These are phyloP conservation scores for Magnusiomyces tetraspermus DNA, from an alignment of 1,139 yeast species.

Conservation along the genomic window DNA sequence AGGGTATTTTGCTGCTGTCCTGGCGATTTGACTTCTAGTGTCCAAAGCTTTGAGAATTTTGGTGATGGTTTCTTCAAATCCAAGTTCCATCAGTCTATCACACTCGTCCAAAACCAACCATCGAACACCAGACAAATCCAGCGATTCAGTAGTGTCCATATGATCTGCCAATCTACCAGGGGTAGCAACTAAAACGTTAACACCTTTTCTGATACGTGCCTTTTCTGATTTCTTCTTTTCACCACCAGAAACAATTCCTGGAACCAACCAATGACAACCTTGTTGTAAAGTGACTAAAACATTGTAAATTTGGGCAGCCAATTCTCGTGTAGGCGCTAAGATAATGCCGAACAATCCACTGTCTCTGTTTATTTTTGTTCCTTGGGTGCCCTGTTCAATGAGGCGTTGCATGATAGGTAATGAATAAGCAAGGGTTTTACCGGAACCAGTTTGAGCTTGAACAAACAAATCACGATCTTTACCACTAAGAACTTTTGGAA, in stretches of 20 bases:
- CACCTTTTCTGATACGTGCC: slow-evolving; percentile 83
- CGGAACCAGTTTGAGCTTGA: slow-evolving; percentile 94
- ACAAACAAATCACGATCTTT: slow-evolving; percentile 61
- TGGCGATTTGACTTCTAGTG: slow-evolving; percentile 4
- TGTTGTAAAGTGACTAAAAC: slow-evolving; percentile 60
- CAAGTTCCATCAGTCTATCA: slow-evolving; percentile 86
- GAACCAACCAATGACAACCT: slow-evolving; percentile 75
- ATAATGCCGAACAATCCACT: slow-evolving; percentile 83
- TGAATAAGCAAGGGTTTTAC: slow-evolving; percentile 79
- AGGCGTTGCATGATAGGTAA: slow-evolving; percentile 72
- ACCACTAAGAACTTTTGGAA: slow-evolving; percentile 51
- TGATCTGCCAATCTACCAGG: slow-evolving; percentile 92
- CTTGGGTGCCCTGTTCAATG: slow-evolving; percentile 37
- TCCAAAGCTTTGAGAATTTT: slow-evolving; percentile 45
- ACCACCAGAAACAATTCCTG: slow-evolving; percentile 91
- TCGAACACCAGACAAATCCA: slow-evolving; percentile 63
- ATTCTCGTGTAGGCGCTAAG: slow-evolving; percentile 86
- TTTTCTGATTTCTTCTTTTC: slow-evolving; percentile 89
- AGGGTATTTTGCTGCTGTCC: slow-evolving; percentile 20
- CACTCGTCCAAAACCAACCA: slow-evolving; percentile 92
- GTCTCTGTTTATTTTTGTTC: slow-evolving; percentile 42
- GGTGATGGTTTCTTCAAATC: slow-evolving; percentile 86
- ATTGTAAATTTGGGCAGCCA: slow-evolving; percentile 83
- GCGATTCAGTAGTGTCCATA: slow-evolving; percentile 71
- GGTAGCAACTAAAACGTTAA: slow-evolving; percentile 78